A percentile compares a stretch with the other conserved stretches of the same genome.
Conservation (phyloP, 176 grass and related monocot species). For the Paspalum notatum region DNA sequence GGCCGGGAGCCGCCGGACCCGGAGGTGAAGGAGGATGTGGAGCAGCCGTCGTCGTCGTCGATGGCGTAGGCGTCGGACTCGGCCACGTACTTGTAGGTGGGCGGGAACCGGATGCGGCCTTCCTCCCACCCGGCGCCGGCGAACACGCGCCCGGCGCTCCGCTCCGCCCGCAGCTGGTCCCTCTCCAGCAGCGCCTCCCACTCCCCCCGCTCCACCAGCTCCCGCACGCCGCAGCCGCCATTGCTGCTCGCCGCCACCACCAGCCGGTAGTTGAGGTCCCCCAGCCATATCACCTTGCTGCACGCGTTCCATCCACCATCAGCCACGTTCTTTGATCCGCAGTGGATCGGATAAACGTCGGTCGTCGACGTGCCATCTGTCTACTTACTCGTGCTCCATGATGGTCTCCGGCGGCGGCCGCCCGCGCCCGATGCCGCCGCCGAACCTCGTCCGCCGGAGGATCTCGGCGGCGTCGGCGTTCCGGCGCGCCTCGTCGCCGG, state of each 20-base stretch:
- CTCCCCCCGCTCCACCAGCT: slow-evolving; percentile 57
- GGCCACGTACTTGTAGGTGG: slow-evolving; percentile 85
- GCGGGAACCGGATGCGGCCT: slow-evolving; percentile 76
- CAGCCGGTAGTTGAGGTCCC: slow-evolving; percentile 88
- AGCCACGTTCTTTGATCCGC: not conserved
- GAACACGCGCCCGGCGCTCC: slow-evolving; percentile 73
- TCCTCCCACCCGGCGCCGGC: slow-evolving; percentile 77
- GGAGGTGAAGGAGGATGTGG: too few relatives aligned
- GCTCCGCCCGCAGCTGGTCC: slow-evolving; percentile 76
- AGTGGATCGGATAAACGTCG: too few relatives aligned
- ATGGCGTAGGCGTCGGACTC: slow-evolving; percentile 81
- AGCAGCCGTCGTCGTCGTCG: not conserved
- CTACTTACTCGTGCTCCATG: slow-evolving; percentile 90
- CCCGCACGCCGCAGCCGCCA: slow-evolving; percentile 25
- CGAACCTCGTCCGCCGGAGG: slow-evolving; percentile 72
- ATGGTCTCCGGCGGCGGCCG: slow-evolving; percentile 65
- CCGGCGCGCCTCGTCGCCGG: slow-evolving; percentile 77
- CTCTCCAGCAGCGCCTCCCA: slow-evolving; percentile 70
- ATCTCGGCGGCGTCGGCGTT: slow-evolving; percentile 84
- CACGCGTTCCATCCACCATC: not conserved
- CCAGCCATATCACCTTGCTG: slow-evolving; percentile 91
- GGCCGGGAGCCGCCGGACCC: slow-evolving; percentile 22
- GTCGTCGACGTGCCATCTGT: too few relatives aligned
- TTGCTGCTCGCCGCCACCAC: not conserved
- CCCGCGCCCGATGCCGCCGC: not conserved